Base-by-base conservation (phyloP, 164 flowering plant genomes). In the Stephania cephalantha region DNA sequence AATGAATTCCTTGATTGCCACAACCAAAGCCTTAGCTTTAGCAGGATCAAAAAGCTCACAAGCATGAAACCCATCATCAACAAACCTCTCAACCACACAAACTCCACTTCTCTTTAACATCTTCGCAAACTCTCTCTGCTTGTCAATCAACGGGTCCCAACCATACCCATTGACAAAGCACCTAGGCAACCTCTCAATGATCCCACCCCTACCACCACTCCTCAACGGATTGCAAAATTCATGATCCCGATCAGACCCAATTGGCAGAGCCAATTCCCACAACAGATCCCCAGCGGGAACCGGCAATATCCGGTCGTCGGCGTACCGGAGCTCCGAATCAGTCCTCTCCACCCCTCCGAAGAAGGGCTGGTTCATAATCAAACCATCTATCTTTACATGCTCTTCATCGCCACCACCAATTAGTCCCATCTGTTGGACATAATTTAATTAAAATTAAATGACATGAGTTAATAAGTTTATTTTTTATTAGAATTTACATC, bases 201-300 rank as follows among this genome's bases (percentile, higher is more conserved):
- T 83, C 0, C 11, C 29, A 8, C 20, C 45, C 42, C 63, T 5
- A 42, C 17, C 48, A 1, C 46, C 74, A 5, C 35, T 71, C 0
- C 22, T 76, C 79, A 70, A 64, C 53, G 87, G 90, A 68, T 89
- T 86, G 55, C 81, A 82, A 53, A 80, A 89, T 83, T 78, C 86
- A 55, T 92, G 92, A 31, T 88, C 89, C 9, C 90, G 85, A 75
- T 87, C 85, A 0, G 87, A 82, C 0, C 79, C 90, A 15, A 61
- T 13, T 1, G 95, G 93, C 81, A 89, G 69, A 0, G 88, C 77
- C 50, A 88, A 77, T 6, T 74, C 69, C 93, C 95, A 88, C 83
- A 88, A 63, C 64, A 87, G 76, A 70, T 90, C 88, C 12, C 48
- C 78, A 0, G 68, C 83, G 0, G 79, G 71, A 74, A 88, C 53